Evolutionary conservation across 305 asterid species (phyloP), one percentile per base, ranked within the genome.

Genomic region (Fraxinus velutina): DNA sequence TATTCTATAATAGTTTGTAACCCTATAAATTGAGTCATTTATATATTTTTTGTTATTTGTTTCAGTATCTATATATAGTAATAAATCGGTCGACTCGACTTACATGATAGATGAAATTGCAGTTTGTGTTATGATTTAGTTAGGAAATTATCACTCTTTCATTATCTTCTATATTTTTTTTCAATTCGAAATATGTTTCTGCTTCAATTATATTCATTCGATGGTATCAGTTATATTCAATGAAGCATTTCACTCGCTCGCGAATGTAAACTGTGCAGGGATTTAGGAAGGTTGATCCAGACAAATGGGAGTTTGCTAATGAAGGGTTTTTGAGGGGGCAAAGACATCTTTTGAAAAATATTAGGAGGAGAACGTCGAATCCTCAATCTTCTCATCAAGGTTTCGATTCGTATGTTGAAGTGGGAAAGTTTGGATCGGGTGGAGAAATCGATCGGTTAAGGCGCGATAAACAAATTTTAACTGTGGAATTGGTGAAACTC

Each of bases 231-330:
- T 34, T 37, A 8, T 0, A 9, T 1, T 60, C 6, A 19, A 60
- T 22, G 72, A 62, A 22, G 72, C 15, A 24, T 6, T 2, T 62
- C 32, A 21, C 13, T 9, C 34, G 24, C 12, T 27, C 27, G 33
- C 12, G 37, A 78, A 78, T 34, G 10, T 60, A 19, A 78, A n/a
- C 24, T 60, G 27, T 78, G 73, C 81, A 78, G 81, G 81, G 81
- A 15, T 78, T 78, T 36, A 57, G 75, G 71, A 78, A 78, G 81
- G 57, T 60, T 29, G 81, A 62, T 34, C 81, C 34, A 4, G 75
- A 78, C 15, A 62, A 10, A 36, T 78, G 81, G 37, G 81, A 78
- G 81, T 78, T 78, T 78, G 81, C 81, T 1, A 78, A 78, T 78
- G 81, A 78, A 60, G 81, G 75, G 34, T 78, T 78, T 78, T 32